These are phyloP conservation scores for Saccharomycopsis hybrid DNA, from an alignment of 1,139 yeast genomes.

Conservation along the genomic window DNA sequence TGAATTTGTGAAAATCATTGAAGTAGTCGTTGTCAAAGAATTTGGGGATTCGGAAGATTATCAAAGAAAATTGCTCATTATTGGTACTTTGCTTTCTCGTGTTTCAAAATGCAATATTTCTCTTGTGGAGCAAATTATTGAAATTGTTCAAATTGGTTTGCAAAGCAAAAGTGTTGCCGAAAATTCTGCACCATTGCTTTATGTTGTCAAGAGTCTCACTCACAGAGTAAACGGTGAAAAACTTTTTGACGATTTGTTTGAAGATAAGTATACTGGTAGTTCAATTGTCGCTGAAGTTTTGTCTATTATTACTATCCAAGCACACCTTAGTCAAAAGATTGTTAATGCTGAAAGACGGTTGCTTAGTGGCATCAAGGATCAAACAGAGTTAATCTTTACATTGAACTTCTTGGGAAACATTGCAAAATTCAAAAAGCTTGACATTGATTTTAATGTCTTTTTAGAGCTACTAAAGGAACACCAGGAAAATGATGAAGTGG, in stretches of 20 bases:
- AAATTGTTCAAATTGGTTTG: constrained; percentile 7
- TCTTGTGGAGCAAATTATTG: constrained; percentile 17
- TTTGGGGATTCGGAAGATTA: not conserved
- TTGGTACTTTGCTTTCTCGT: constrained; percentile 8
- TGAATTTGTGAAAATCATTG: constrained; percentile 4
- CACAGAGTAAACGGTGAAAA: constrained; percentile 16
- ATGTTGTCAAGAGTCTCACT: constrained; percentile 5
- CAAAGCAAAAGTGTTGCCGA: not conserved
- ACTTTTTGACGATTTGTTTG: constrained; percentile 13
- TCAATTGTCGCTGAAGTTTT: constrained; percentile 11
- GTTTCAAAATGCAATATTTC: constrained; percentile 14
- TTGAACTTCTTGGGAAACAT: constrained; percentile 41
- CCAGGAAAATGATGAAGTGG: constrained; percentile 34
- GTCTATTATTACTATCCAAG: constrained; percentile 12
- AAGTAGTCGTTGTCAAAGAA: constrained; percentile 3
- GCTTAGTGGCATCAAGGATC: constrained; percentile 14
- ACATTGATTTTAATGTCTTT: constrained; percentile 31
- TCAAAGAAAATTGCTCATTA: constrained; percentile 12
- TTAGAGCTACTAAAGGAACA: constrained; percentile 27
- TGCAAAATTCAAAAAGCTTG: constrained; percentile 31
- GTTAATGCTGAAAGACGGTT: constrained; percentile 12
- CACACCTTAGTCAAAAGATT: constrained; percentile 5
- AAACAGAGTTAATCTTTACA: constrained; percentile 27
- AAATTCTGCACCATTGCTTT: constrained; percentile 9
- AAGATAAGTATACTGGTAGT: constrained; percentile 1